Evolutionary conservation across 2,329 filamentous ascomycete genomes (phyloP).

Genomic region (Talaromyces atroroseus): DNA sequence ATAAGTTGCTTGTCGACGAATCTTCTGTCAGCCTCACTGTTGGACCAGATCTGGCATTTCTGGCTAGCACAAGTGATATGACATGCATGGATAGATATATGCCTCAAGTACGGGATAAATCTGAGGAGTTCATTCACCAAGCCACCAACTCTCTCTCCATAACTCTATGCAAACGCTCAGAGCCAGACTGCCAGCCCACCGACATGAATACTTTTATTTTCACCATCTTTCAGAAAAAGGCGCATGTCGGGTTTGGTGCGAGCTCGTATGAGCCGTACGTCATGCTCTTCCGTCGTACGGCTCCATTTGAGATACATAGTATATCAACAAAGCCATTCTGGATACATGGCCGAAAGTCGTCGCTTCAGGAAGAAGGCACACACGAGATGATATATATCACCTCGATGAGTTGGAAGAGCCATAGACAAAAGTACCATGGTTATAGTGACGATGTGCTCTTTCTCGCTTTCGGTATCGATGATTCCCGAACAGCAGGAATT

Average conservation of each 20-base stretch:
- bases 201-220: constrained; percentile 52
- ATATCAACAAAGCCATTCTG: constrained; percentile 50
- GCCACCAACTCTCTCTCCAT: constrained; percentile 55
- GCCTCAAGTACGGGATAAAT: constrained; percentile 30
- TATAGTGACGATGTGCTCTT: constrained; percentile 54
- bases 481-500: not conserved
- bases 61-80: constrained; percentile 34
- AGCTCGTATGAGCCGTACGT: constrained; percentile 53
- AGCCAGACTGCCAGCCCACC: constrained; percentile 39
- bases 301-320: constrained; percentile 49
- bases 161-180: constrained; percentile 49
- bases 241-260: constrained; percentile 32
- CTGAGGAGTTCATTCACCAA: constrained; percentile 51
- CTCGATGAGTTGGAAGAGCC: constrained; percentile 51
- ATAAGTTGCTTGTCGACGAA: too few species aligned
- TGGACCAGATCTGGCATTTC: constrained; percentile 42
- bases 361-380: constrained; percentile 20
- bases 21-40: constrained; percentile 10
- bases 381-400: constrained; percentile 56
- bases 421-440: constrained; percentile 49
- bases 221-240: constrained; percentile 53
- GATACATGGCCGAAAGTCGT: constrained; percentile 46
- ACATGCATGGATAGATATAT: constrained; percentile 45
- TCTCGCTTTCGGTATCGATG: constrained; percentile 52
- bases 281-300: constrained; percentile 44